Percentiles rank a stretch among this genome's conserved stretches.
Evolutionary conservation across 2,329 filamentous ascomycete genomes (phyloP).

Genomic region (Claviceps sp.): DNA sequence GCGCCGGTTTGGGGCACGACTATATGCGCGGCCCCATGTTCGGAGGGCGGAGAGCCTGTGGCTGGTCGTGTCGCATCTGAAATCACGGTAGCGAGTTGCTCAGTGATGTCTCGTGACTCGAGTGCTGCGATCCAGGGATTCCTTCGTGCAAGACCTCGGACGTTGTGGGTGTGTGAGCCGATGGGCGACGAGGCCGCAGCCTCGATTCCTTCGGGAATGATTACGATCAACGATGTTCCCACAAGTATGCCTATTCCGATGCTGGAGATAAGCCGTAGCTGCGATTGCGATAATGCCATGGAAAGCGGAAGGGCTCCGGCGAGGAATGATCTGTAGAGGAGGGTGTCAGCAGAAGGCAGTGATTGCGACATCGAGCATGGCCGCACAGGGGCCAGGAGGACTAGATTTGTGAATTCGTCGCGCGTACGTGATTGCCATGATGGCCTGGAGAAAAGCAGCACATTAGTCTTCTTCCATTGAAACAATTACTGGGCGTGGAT

Average conservation of each 20-base stretch:
- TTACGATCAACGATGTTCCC: conserved; percentile 89
- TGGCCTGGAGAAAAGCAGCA: conserved; percentile 23
- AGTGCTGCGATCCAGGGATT: conserved; percentile 17
- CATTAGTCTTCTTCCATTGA: not conserved
- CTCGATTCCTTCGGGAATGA: conserved; percentile 93
- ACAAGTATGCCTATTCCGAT: conserved; percentile 90
- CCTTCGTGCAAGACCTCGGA: conserved; percentile 19
- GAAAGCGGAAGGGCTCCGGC: conserved; percentile 84
- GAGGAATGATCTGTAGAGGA: conserved; percentile 64
- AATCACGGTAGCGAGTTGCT: conserved; percentile 10
- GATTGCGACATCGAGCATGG: not conserved
- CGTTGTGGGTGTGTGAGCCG: conserved; percentile 23
- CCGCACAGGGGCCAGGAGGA: too few relatives aligned
- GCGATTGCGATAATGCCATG: conserved; percentile 73
- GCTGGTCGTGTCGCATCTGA: conserved; percentile 1
- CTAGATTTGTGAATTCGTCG: not conserved
- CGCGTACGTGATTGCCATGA: conserved; percentile 44
- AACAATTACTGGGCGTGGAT: not conserved
- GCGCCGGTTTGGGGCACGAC: not conserved
- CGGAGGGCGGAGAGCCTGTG: not conserved
- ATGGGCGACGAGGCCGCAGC: conserved; percentile 56
- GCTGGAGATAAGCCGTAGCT: conserved; percentile 79
- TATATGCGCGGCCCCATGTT: not conserved
- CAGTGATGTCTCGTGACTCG: conserved; percentile 13
- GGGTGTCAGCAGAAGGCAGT: not conserved